These are phyloP conservation scores for Rhizopogon vesiculosus DNA, from an alignment of 768 basidiomycete genomes.

Conservation along the genomic window DNA sequence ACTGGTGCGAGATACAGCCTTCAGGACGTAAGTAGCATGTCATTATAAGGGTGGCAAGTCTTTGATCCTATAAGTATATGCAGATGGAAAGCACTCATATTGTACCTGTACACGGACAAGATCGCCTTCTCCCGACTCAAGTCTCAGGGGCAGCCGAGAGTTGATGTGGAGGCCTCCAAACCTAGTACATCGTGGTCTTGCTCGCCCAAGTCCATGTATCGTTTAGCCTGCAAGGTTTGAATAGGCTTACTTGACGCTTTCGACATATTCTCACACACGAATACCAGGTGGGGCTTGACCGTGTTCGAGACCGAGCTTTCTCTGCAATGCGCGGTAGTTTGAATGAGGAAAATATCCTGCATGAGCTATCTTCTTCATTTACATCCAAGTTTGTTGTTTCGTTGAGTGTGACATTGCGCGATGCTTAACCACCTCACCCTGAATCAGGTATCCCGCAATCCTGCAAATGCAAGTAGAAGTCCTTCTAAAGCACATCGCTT, in stretches of 20 bases:
- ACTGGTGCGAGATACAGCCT: conserved; percentile 22
- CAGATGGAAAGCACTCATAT: conserved; percentile 35
- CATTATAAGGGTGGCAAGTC: background rate
- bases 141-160: conserved; percentile 9
- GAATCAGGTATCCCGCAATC: conserved; percentile 6
- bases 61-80: background rate
- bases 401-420: background rate
- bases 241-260: background rate
- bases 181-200: conserved; percentile 15
- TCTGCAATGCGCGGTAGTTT: conserved; percentile 12
- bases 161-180: background rate
- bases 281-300: conserved; percentile 15
- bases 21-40: conserved; percentile 17
- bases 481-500: conserved; percentile 12
- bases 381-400: conserved; percentile 9
- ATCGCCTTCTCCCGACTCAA: conserved; percentile 28
- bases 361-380: conserved; percentile 17
- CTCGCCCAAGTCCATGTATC: conserved; percentile 43
- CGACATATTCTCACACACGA: background rate
- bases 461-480: conserved; percentile 21
- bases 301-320: conserved; percentile 15
- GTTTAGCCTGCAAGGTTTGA: conserved; percentile 34
- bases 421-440: background rate
- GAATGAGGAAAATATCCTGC: conserved; percentile 17
- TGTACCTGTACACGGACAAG: conserved; percentile 34